Evolutionary conservation across 2,329 filamentous ascomycete genomes (phyloP), one percentile per base, ranked within the genome.

Genomic region (Phaeosphaeriaceae sp.): DNA sequence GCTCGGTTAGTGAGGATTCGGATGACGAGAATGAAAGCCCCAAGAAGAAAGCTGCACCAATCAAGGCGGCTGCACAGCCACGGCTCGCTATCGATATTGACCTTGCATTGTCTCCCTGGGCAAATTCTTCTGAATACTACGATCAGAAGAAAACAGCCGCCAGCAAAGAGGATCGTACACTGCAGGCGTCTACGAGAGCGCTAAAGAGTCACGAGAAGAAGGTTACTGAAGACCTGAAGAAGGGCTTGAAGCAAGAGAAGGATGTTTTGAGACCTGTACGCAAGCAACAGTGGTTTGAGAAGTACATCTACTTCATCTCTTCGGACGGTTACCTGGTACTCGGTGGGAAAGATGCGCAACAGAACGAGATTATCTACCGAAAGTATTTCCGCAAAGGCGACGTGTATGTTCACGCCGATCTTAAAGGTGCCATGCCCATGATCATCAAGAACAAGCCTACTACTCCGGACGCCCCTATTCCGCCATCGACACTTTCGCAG

Each of bases 291-390:
- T 99, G 95, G 95, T 99, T 97, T 67, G 95, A 99, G 72, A 99
- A 99, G 78, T 99, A 97, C 70, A 83, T 89, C 25, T 98, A 92
- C 85, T 99, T 99, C 79, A 86, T 98, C 67, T 97, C 93, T 0
- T 96, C 93, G 0, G 95, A 99, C 72, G 93, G 94, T 4, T 97
- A 98, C 74, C 84, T 99, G 6, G 91, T 98, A 0, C 84, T 99
- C 17, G 94, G 89, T 46, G 94, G 93, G 17, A 92, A 92, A 61
- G 95, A 99, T 79, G 86, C 89, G 1, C 90, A 92, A 68, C 95
- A 99, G 74, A 93, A 91, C 69, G 95, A 99, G 75, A 89, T 93
- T 42, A 82, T 99, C n/a, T 99, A 98, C 80, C 88, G 89, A 61
- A 87, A 87, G 22, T 89, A 98, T 70, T 80, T 99, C 46, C 90